Conservation (phyloP, 768 basidiomycete species). For the Mrakia gelida region DNA sequence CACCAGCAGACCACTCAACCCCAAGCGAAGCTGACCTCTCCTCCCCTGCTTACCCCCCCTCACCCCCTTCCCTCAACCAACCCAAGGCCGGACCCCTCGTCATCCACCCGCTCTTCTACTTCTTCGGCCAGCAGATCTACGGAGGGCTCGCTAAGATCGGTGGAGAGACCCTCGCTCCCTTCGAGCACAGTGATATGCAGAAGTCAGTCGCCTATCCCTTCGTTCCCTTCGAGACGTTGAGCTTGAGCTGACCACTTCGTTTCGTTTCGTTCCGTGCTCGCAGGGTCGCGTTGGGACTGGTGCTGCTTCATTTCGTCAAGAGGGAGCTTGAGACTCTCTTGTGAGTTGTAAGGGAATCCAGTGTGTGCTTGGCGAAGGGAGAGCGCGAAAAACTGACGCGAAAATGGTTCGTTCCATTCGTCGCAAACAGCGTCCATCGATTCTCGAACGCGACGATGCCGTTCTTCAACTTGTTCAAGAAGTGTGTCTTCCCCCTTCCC, state of each 20-base stretch:
- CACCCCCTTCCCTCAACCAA: background rate
- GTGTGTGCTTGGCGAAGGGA: background rate
- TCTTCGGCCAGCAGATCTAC: slow-evolving; percentile 61
- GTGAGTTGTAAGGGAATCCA: slow-evolving; percentile 47
- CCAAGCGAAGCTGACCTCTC: background rate
- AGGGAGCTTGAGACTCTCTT: slow-evolving; percentile 89
- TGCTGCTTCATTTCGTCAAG: slow-evolving; percentile 83
- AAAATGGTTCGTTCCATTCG: too few species aligned
- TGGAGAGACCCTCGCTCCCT: slow-evolving; percentile 44
- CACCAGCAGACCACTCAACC: background rate
- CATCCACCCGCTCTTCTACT: slow-evolving; percentile 80
- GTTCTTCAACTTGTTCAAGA: slow-evolving; percentile 74
- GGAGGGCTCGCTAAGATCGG: slow-evolving; percentile 43
- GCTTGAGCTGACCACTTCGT: background rate
- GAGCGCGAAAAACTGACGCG: background rate
- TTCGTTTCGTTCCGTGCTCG: too few species aligned
- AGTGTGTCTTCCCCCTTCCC: slow-evolving; percentile 53
- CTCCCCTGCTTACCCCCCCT: background rate
- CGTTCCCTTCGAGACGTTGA: too few species aligned
- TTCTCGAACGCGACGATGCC: slow-evolving; percentile 97
- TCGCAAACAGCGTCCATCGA: slow-evolving; percentile 66
- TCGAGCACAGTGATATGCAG: slow-evolving; percentile 72
- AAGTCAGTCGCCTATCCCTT: slow-evolving; percentile 55
- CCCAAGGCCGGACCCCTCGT: slow-evolving; percentile 75
- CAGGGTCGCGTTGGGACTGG: slow-evolving; percentile 53